Percentiles rank a stretch among this genome's conserved stretches.
phyloP scores from a whole-genome alignment of 2,329 filamentous ascomycete genomes.

The Pezicula neosporulosa region DNA sequence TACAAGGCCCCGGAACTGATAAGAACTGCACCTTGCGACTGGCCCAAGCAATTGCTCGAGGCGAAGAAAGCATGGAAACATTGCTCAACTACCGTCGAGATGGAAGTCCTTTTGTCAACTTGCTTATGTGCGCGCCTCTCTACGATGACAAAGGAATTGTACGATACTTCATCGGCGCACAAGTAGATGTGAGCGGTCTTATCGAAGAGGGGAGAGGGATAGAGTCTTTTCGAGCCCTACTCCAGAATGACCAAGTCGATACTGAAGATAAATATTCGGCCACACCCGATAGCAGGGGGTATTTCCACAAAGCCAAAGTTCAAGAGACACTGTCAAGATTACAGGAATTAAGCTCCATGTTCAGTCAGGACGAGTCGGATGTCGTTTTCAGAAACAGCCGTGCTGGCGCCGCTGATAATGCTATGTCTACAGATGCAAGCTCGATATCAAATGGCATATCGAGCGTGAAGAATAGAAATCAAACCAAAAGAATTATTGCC shows the following conservation, averaged over 20 bases:
- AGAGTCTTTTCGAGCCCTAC: conserved; percentile 48
- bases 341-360: conserved; percentile 62
- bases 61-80: conserved; percentile 68
- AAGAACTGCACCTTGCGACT: conserved; percentile 56
- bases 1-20: conserved; percentile 71
- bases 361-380: conserved; percentile 63
- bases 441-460: conserved; percentile 10
- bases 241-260: conserved; percentile 25
- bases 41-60: conserved; percentile 54
- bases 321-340: conserved; percentile 52
- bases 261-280: conserved; percentile 10
- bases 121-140: conserved; percentile 60
- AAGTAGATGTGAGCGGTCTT: conserved; percentile 58
- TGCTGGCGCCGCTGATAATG: conserved; percentile 41
- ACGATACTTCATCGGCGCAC: conserved; percentile 62
- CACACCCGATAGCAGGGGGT: not conserved
- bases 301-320: conserved; percentile 6
- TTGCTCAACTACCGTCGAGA: conserved; percentile 70
- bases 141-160: conserved; percentile 57
- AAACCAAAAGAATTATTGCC: conserved; percentile 12
- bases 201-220: conserved; percentile 57
- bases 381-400: conserved; percentile 56
- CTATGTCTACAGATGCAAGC: conserved; percentile 5
- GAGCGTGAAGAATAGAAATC: conserved; percentile 9
- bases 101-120: conserved; percentile 62